Percentiles rank a stretch among this genome's conserved stretches.
phyloP scores from a whole-genome alignment of 352 stramenopile species.

The Globisporangium uncinulatum region DNA sequence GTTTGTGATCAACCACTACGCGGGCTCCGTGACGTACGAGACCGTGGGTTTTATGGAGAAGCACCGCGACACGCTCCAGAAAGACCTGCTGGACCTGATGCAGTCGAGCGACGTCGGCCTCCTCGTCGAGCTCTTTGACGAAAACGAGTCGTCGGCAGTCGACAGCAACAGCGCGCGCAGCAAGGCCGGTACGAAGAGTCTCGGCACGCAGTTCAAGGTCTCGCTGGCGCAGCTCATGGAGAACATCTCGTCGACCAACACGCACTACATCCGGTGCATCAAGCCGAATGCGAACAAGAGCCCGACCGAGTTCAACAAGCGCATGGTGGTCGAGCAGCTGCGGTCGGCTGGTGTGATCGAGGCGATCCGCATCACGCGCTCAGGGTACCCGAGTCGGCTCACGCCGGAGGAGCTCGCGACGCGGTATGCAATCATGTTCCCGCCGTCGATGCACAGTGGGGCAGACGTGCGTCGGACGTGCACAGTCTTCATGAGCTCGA shows the following conservation, averaged over 20 bases:
- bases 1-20: conserved; percentile 96
- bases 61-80: conserved; percentile 93
- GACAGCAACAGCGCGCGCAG: conserved; percentile 32
- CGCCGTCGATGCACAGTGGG: conserved; percentile 76
- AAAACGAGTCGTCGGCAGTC: conserved; percentile 29
- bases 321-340: conserved; percentile 89
- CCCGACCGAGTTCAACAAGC: conserved; percentile 83
- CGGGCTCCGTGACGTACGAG: conserved; percentile 92
- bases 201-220: conserved; percentile 83
- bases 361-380: conserved; percentile 89
- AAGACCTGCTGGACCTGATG: conserved; percentile 91
- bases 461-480: conserved; percentile 70
- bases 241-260: conserved; percentile 80
- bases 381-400: conserved; percentile 90
- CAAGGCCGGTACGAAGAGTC: conserved; percentile 66
- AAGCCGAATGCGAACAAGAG: conserved; percentile 88
- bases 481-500: conserved; percentile 74
- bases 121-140: conserved; percentile 70
- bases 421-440: conserved; percentile 87
- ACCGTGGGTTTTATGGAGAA: conserved; percentile 96
- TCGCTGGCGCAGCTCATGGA: conserved; percentile 83
- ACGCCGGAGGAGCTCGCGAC: conserved; percentile 74
- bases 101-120: conserved; percentile 63
- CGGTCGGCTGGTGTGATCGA: conserved; percentile 90
- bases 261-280: conserved; percentile 87